A percentile compares a stretch with the other conserved stretches of the same genome.
Evolutionary conservation across 306 rosid genomes (phyloP).

Genomic region (Pyrus communis): DNA sequence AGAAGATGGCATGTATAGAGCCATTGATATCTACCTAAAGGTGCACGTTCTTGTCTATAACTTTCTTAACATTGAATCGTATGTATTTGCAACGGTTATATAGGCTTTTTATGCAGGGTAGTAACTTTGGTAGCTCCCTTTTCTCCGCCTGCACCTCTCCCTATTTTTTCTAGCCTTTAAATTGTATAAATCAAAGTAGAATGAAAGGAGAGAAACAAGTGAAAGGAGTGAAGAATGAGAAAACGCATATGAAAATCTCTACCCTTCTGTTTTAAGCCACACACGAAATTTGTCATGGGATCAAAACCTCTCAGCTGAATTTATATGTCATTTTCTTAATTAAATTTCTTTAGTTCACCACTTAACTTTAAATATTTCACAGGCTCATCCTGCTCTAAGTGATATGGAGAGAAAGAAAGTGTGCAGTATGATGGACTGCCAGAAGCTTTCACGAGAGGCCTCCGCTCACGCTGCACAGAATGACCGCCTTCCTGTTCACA

Average conservation of each 20-base stretch:
- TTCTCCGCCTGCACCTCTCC: neutral
- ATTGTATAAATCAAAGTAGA: neutral
- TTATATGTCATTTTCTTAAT: neutral
- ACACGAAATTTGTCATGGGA: neutral
- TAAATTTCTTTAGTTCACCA: neutral
- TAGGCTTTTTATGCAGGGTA: neutral
- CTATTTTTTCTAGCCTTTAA: neutral
- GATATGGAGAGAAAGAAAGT: conserved; percentile 94
- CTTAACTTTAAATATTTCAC: neutral
- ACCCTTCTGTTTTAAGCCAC: neutral
- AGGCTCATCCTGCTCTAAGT: conserved; percentile 89
- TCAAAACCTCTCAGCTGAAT: neutral
- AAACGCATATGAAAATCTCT: neutral
- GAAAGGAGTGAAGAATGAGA: neutral
- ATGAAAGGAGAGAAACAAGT: neutral
- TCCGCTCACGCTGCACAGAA: conserved; percentile 97
- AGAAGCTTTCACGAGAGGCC: conserved; percentile 80
- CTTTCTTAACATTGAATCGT: neutral
- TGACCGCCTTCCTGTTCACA: conserved; percentile 90
- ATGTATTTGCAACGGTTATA: neutral
- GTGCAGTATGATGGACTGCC: conserved; percentile 93
- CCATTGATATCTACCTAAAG: conserved; percentile 88
- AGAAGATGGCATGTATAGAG: conserved; percentile 92
- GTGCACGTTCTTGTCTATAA: conserved; percentile 26
- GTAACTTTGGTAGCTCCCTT: neutral